Evolutionary conservation across 2,329 filamentous ascomycete species (phyloP), one percentile per base, ranked within the genome.

Genomic region (Zarea fungicola): DNA sequence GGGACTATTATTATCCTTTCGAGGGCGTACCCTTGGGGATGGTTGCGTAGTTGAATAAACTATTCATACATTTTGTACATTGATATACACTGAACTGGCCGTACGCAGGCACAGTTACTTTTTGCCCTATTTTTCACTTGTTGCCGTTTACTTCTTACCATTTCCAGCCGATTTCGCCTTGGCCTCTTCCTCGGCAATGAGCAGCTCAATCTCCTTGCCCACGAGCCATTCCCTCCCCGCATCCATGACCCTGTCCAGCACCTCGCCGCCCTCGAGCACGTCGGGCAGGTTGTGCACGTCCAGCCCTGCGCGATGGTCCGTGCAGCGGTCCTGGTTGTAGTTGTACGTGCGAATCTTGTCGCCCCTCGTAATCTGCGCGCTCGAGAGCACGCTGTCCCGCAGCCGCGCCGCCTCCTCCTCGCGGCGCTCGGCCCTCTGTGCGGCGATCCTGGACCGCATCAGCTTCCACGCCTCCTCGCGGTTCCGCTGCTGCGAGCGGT

Each of bases 301-400:
- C 32, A 87, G 65, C 0, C 87, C 89, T 58, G 85, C 89, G 34
- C 91, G 77, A 67, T 96, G 91, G 61, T 96, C 91, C 2, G 91
- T 95, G 56, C 93, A 91, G 36, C 91, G 76, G 66, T 90, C 77
- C 62, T 82, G 79, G 54, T 71, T 73, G 66, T 80, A 83, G 65
- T 96, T 96, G 67, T 96, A 96, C 0, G 91, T 96, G 52, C 91
- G 77, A 51, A 99, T 85, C 73, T 99, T 99, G 71, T 97, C 90
- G 40, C 89, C 89, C 35, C 93, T 79, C 6, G 91, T 93, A 71
- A 93, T 91, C 60, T 85, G 85, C 49, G 90, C 83, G 56, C 84
- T 80, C 29, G 87, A 83, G 54, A 95, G 78, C 4, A 90, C 89
- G 55, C 84, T 89, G 62, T 90, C 80, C 48, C 91, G 76, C 66